phyloP scores from a whole-genome alignment of 176 grass and related monocot species.

The Avena atlantica region DNA sequence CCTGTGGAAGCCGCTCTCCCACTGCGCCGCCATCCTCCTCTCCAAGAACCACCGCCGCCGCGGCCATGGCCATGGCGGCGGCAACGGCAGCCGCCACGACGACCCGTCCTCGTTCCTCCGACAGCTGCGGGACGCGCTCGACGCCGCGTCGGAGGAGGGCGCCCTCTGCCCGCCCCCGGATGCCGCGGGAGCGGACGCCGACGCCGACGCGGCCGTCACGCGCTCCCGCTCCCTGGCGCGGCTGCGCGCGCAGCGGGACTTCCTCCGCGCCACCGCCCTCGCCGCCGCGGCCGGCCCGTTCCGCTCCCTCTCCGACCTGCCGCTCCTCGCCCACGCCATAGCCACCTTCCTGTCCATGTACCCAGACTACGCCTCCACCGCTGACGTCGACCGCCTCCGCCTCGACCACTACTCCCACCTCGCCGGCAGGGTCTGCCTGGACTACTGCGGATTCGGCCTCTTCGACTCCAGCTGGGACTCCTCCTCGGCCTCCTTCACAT shows the following conservation, averaged over 20 bases:
- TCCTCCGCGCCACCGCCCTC: slow-evolving; percentile 86
- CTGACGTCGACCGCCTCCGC: slow-evolving; percentile 78
- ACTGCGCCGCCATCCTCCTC: slow-evolving; percentile 79
- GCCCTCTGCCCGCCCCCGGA: slow-evolving; percentile 72
- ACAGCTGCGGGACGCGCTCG: slow-evolving; percentile 77
- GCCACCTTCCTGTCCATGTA: slow-evolving; percentile 92
- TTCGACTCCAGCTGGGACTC: slow-evolving; percentile 86
- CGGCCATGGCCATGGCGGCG: slow-evolving; percentile 12
- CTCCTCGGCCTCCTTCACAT: slow-evolving; percentile 75
- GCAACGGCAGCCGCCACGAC: slow-evolving; percentile 35
- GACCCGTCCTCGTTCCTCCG: slow-evolving; percentile 63
- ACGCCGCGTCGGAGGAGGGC: slow-evolving; percentile 82
- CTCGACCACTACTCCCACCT: slow-evolving; percentile 85
- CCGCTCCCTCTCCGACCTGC: slow-evolving; percentile 70
- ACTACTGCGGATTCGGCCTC: slow-evolving; percentile 98
- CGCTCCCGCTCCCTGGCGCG: slow-evolving; percentile 93
- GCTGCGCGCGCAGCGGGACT: slow-evolving; percentile 86
- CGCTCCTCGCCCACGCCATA: slow-evolving; percentile 63
- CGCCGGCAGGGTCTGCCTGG: slow-evolving; percentile 79
- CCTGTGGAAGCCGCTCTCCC: slow-evolving; percentile 88
- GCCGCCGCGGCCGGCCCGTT: slow-evolving; percentile 65
- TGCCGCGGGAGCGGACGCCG: slow-evolving; percentile 46
- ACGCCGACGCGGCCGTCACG: slow-evolving; percentile 58
- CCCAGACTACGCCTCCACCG: slow-evolving; percentile 82
- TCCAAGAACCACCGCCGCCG: slow-evolving; percentile 72